phyloP scores from a whole-genome alignment of 2,329 filamentous ascomycete species.

The Macroventuria anomochaeta region DNA sequence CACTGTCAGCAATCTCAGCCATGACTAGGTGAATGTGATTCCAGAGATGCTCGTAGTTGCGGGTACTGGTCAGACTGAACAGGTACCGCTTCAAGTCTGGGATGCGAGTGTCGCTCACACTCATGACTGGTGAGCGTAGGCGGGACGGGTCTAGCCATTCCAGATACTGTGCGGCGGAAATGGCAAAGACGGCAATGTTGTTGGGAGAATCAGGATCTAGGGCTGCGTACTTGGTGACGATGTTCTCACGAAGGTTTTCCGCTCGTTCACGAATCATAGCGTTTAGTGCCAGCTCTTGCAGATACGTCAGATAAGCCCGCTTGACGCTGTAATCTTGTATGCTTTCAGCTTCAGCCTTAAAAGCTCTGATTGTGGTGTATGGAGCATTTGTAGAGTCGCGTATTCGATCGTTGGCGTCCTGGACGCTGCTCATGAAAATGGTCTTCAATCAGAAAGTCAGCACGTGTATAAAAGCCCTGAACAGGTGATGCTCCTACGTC shows the following conservation, averaged over 20 bases:
- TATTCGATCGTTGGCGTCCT: conserved; percentile 8
- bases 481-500: background rate
- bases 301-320: conserved; percentile 5
- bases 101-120: conserved; percentile 4
- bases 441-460: conserved; percentile 1
- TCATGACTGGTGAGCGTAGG: conserved; percentile 12
- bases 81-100: conserved; percentile 13
- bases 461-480: rapidly evolving
- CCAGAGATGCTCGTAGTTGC: conserved; percentile 16
- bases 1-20: conserved; percentile 13
- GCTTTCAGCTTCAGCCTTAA: background rate
- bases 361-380: conserved; percentile 6
- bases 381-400: background rate
- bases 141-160: conserved; percentile 10
- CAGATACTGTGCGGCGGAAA: conserved; percentile 11
- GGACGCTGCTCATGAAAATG: conserved; percentile 14
- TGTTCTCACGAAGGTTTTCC: conserved; percentile 1
- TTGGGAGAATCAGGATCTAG: conserved; percentile 3
- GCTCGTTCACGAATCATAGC: conserved; percentile 13
- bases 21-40: conserved; percentile 12
- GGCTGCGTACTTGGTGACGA: conserved; percentile 6
- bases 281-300: conserved; percentile 10
- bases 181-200: conserved; percentile 11
- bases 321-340: background rate
- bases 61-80: conserved; percentile 5